A percentile compares a stretch with the other conserved stretches of the same genome.
Evolutionary conservation across 495 filamentous ascomycete genomes (phyloP).

Genomic region (Pseudevernia furfuracea): DNA sequence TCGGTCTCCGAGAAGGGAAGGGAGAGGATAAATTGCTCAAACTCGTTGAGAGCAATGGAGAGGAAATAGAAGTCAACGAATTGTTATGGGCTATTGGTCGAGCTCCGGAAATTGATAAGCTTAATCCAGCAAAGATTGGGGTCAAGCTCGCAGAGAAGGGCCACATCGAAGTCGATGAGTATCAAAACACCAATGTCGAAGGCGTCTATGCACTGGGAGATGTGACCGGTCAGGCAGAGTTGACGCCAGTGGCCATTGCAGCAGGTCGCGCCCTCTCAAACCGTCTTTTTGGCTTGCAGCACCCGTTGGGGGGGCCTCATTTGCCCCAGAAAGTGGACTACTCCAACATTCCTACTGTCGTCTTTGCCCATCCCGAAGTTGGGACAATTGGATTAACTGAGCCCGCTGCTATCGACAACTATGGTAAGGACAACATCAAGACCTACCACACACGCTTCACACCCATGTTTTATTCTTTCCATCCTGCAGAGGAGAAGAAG

Average conservation of each 20-base stretch:
- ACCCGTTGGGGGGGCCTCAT: conserved; percentile 28
- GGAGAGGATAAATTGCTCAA: conserved; percentile 45
- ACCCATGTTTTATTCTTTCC: conserved; percentile 49
- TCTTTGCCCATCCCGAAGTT: conserved; percentile 55
- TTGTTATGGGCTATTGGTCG: conserved; percentile 61
- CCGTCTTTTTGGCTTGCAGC: conserved; percentile 47
- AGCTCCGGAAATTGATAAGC: conserved; percentile 51
- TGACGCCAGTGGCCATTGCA: conserved; percentile 56
- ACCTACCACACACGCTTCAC: conserved; percentile 51
- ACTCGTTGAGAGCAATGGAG: conserved; percentile 41
- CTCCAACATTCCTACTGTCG: conserved; percentile 52
- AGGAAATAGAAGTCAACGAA: conserved; percentile 50
- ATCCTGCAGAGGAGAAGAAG: conserved; percentile 46
- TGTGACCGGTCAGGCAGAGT: conserved; percentile 50
- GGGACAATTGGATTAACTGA: conserved; percentile 53
- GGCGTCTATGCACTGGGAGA: conserved; percentile 55
- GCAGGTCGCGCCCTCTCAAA: conserved; percentile 51
- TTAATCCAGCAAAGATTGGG: conserved; percentile 47
- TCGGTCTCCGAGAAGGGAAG: conserved; percentile 43
- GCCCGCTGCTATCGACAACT: conserved; percentile 45
- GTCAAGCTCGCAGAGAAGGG: conserved; percentile 42
- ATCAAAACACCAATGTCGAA: conserved; percentile 49
- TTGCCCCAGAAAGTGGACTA: conserved; percentile 48
- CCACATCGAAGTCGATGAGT: conserved; percentile 49
- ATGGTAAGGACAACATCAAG: conserved; percentile 51